A percentile compares a stretch with the other conserved stretches of the same genome.
phyloP scores from a whole-genome alignment of 2,329 filamentous ascomycete species.

The Alternaria rosae region DNA sequence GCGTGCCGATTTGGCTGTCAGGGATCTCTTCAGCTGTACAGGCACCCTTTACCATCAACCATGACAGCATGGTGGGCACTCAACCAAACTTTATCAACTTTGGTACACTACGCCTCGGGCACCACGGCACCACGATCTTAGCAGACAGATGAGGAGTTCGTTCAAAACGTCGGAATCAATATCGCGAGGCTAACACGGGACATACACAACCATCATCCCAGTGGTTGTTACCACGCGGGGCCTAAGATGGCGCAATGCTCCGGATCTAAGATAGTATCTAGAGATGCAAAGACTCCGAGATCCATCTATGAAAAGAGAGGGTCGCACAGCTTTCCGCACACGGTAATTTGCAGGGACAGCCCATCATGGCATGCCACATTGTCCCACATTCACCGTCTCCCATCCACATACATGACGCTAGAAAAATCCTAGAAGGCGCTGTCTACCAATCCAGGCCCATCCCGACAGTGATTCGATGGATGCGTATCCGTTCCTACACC shows the following conservation, averaged over 20 bases:
- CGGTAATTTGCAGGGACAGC: background rate
- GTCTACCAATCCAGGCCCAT: constrained; percentile 2
- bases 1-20: constrained; percentile 3
- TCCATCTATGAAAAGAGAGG: background rate
- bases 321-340: constrained; percentile 8
- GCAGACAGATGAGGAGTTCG: constrained; percentile 1
- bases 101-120: background rate
- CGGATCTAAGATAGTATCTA: constrained; percentile 11
- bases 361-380: constrained; percentile 4
- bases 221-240: constrained; percentile 5
- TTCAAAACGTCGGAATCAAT: constrained; percentile 19
- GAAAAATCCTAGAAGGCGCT: constrained; percentile 29
- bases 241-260: constrained; percentile 22
- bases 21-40: background rate
- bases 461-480: constrained; percentile 8
- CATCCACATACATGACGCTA: constrained; percentile 23
- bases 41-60: background rate
- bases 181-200: constrained; percentile 18
- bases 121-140: background rate
- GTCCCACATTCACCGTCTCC: background rate
- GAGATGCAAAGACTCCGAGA: constrained; percentile 1
- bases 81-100: background rate
- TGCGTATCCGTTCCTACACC: constrained; percentile 14
- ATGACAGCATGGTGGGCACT: background rate
- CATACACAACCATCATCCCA: constrained; percentile 7